Conservation (phyloP, 768 basidiomycete species). For the Rhizopogon vulgaris region DNA sequence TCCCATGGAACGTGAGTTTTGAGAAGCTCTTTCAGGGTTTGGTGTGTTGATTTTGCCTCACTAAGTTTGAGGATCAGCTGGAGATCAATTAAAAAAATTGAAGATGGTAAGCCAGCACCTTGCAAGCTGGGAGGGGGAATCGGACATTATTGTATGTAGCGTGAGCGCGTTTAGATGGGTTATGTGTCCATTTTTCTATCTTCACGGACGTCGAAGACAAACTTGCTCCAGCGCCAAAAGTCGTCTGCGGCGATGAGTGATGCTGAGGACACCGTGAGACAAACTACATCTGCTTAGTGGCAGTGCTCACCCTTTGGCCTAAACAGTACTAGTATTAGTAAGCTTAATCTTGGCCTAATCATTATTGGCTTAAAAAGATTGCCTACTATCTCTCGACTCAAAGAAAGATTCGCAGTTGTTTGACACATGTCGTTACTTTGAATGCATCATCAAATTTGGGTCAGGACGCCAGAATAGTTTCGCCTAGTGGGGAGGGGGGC, state of each 20-base stretch:
- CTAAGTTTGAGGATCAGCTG: slow-evolving; percentile 31
- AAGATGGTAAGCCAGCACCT: slow-evolving; percentile 20
- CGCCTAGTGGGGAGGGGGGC: too few species aligned
- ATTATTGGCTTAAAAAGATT: too few species aligned
- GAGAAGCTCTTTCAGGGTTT: slow-evolving; percentile 68
- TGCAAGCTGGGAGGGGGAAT: slow-evolving; percentile 32
- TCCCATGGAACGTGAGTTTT: slow-evolving; percentile 76
- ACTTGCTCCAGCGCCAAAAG: neutral
- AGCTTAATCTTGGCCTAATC: too few species aligned
- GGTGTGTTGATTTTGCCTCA: slow-evolving; percentile 73
- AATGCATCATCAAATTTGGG: too few species aligned
- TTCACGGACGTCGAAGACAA: slow-evolving; percentile 2
- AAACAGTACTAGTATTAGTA: too few species aligned
- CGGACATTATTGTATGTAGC: slow-evolving; percentile 28
- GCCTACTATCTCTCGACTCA: too few species aligned
- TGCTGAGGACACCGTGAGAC: neutral
- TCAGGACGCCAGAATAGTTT: too few species aligned
- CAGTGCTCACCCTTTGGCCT: neutral
- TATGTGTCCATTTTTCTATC: slow-evolving; percentile 19
- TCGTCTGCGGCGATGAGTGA: neutral
- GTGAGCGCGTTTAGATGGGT: neutral
- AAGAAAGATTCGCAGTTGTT: too few species aligned
- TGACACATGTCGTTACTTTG: neutral
- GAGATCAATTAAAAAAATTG: neutral
- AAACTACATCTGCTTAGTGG: neutral